Evolutionary conservation across 148 eudicot species (phyloP), one percentile per base, ranked within the genome.

Genomic region (Amaranthus hypochondriacus): DNA sequence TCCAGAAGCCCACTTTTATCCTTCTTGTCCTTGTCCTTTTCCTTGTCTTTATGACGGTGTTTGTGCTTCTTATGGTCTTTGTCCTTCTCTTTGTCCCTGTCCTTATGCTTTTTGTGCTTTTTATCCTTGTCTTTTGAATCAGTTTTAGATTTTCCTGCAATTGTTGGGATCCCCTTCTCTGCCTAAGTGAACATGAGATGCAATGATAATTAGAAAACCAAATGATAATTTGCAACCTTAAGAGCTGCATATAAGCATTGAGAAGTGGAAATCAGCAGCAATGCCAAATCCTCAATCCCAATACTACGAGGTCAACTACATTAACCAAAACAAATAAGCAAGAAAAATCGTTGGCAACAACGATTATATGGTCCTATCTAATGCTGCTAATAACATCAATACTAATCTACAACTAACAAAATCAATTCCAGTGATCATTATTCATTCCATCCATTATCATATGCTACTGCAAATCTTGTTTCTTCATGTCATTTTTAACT

Each of bases 51-150:
- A 77, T 92, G 99, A 52, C 92, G 92, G 70, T 90, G 99, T 77
- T 87, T 92, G 84, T 84, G 95, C 87, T 92, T 96, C 87, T 92
- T 96, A 81, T 89, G 96, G 71, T 96, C 99, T 86, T 81, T 92
- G 69, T 96, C 96, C 83, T 87, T 92, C 77, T 95, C 96, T 76
- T 83, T 90, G 74, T 96, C 92, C 76, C 86, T 85, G 80, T 88
- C 90, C 84, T 84, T 91, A 82, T 88, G 94, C 71, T 88, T 96
- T 84, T 83, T 90, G 75, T 96, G 94, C 85, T 86, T 95, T 82
- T 79, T 87, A 61, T 96, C 97, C 87, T 92, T 96, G 83, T 89
- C 99, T 77, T 87, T 90, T 13, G 89, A 83, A 83, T 92, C 96
- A 55, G 84, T 75, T 83, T 85, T 92, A 42, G 92, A 83, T 79